Conservation (phyloP, 2,329 filamentous ascomycete species). For the Xylaria hypoxylon region DNA sequence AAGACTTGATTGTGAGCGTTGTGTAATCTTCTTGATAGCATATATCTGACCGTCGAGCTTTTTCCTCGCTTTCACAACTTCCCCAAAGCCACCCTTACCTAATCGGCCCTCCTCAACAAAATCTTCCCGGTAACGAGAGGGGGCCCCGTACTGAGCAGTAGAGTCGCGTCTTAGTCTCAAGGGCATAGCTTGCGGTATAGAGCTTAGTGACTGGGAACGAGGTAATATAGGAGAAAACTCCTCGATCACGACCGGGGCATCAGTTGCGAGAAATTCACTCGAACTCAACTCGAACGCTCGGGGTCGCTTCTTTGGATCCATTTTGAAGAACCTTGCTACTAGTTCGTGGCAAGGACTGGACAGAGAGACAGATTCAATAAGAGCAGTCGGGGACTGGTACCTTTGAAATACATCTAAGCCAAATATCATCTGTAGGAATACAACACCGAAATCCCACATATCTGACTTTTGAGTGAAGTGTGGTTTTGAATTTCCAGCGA, state of each 20-base stretch:
- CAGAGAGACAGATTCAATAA: constrained; percentile 77
- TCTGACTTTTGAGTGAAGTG: constrained; percentile 83
- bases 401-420: constrained; percentile 80
- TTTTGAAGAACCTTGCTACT: constrained; percentile 84
- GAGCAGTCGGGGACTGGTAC: constrained; percentile 80
- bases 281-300: constrained; percentile 80
- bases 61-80: constrained; percentile 94
- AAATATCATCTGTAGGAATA: constrained; percentile 94
- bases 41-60: constrained; percentile 94
- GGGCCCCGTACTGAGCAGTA: constrained; percentile 61
- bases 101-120: constrained; percentile 91
- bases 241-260: constrained; percentile 68
- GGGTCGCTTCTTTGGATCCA: constrained; percentile 84
- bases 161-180: constrained; percentile 70
- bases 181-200: constrained; percentile 58
- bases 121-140: constrained; percentile 86
- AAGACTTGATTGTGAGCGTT: constrained; percentile 80
- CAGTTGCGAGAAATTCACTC: constrained; percentile 74
- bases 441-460: constrained; percentile 92
- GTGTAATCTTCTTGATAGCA: constrained; percentile 95
- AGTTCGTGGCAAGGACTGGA: constrained; percentile 83
- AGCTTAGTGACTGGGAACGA: constrained; percentile 56
- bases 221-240: constrained; percentile 56
- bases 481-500: constrained; percentile 70
- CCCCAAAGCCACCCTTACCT: constrained; percentile 94